These are phyloP conservation scores for Daldinia eschscholtzii DNA, from an alignment of 2,329 filamentous ascomycete genomes.

Conservation along the genomic window DNA sequence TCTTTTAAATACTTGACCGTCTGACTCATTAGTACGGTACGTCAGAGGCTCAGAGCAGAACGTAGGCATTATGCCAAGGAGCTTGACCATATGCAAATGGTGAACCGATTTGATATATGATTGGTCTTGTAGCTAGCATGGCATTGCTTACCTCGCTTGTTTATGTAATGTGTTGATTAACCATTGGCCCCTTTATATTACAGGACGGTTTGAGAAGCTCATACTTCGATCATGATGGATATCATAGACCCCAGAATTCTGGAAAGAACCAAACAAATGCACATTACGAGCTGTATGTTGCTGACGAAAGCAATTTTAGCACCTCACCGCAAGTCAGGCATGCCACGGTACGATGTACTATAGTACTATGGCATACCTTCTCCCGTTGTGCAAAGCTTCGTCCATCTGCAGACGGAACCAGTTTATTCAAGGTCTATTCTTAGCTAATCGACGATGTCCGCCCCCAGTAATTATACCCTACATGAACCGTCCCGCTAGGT, in stretches of 20 bases:
- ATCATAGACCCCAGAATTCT: constrained; percentile 2
- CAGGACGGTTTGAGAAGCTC: constrained; percentile 10
- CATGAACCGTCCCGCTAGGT: not conserved
- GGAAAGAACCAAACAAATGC: constrained; percentile 17
- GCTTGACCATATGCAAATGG: constrained; percentile 16
- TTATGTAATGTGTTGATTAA: constrained; percentile 34
- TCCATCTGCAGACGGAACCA: not conserved
- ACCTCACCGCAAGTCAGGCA: constrained; percentile 19
- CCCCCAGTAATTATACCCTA: constrained; percentile 5
- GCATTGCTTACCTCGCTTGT: constrained; percentile 32
- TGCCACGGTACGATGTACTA: too few species aligned
- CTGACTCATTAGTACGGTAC: constrained; percentile 34
- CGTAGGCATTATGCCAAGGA: constrained; percentile 28
- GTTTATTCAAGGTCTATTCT: constrained; percentile 10
- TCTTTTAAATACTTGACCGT: constrained; percentile 2
- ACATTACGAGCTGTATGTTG: constrained; percentile 16
- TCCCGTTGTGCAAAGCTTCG: constrained; percentile 4
- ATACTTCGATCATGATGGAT: constrained; percentile 1
- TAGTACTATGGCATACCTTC: constrained; percentile 5
- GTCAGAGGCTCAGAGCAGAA: constrained; percentile 1
- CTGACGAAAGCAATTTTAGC: constrained; percentile 15
- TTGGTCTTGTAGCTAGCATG: constrained; percentile 19
- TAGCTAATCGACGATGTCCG: constrained; percentile 20
- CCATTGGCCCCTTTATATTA: constrained; percentile 33
- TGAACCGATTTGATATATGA: constrained; percentile 15